A percentile compares a stretch with the other conserved stretches of the same genome.
These are phyloP conservation scores for Rhodotorula toruloides DNA, from an alignment of 768 basidiomycete genomes.

Conservation along the genomic window DNA sequence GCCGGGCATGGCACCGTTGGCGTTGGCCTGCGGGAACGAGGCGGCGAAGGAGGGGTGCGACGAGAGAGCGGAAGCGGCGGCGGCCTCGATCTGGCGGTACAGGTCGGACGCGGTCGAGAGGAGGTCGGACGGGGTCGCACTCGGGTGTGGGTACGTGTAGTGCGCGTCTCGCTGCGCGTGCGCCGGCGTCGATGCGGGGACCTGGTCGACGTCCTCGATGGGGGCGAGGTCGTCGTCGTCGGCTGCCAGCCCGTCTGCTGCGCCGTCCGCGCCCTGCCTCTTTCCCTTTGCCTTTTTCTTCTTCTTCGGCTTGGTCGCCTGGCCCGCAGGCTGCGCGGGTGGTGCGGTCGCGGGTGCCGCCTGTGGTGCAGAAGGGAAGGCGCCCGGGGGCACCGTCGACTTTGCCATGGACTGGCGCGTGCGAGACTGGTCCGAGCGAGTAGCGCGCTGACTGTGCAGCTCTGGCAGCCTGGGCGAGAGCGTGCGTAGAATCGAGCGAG, in stretches of 20 bases:
- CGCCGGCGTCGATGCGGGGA: background rate
- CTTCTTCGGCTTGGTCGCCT: conserved; percentile 26
- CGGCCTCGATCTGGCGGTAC: conserved; percentile 56
- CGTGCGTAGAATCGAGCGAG: too few relatives aligned
- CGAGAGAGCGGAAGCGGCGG: conserved; percentile 46
- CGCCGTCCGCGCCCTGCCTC: background rate
- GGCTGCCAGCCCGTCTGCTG: background rate
- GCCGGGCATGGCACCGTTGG: background rate
- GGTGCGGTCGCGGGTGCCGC: too few relatives aligned
- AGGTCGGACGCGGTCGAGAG: conserved; percentile 61
- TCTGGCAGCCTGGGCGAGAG: too few relatives aligned
- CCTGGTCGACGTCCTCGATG: conserved; percentile 20
- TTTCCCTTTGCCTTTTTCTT: conserved; percentile 30
- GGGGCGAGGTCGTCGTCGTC: conserved; percentile 15
- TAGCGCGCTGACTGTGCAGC: too few relatives aligned
- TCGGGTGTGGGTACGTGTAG: conserved; percentile 21
- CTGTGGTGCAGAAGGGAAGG: too few relatives aligned
- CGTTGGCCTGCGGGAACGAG: conserved; percentile 21
- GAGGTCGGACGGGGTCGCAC: conserved; percentile 57
- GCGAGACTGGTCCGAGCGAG: too few relatives aligned
- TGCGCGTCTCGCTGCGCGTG: background rate
- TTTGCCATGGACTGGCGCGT: too few relatives aligned
- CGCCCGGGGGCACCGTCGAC: too few relatives aligned
- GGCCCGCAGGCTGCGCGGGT: too few relatives aligned
- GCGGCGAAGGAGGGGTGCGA: conserved; percentile 38